Evolutionary conservation across 1,284 basidiomycete species (phyloP).

Genomic region (Lignosus rhinocerotis): DNA sequence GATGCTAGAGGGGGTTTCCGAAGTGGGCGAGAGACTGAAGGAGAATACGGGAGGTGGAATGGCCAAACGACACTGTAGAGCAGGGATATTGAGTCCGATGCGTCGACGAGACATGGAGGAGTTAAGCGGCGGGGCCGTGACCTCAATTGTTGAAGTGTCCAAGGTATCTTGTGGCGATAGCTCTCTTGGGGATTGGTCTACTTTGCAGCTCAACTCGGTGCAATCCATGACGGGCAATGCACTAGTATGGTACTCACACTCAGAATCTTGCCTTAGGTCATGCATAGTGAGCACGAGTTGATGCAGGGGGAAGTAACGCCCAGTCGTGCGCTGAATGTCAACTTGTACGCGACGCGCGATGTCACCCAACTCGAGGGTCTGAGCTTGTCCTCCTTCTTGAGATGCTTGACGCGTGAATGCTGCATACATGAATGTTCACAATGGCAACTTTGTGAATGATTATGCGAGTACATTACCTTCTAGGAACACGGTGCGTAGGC

Average conservation of each 20-base stretch:
- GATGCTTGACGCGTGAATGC: slow-evolving; percentile 5
- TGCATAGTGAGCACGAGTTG: slow-evolving; percentile 17
- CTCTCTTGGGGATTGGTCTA: not conserved
- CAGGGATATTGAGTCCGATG: slow-evolving; percentile 28
- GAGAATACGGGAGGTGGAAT: slow-evolving; percentile 26
- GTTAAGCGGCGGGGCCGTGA: not conserved
- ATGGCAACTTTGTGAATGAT: not conserved
- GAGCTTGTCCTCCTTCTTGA: not conserved
- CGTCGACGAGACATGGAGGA: slow-evolving; percentile 32
- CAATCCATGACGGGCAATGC: not conserved
- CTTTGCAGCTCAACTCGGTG: not conserved
- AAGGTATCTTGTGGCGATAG: slow-evolving; percentile 2
- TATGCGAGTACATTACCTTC: slow-evolving; percentile 4
- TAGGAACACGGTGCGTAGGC: slow-evolving; percentile 10
- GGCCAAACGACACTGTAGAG: slow-evolving; percentile 26
- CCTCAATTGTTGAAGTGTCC: not conserved
- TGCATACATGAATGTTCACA: not conserved
- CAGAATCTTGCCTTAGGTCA: not conserved
- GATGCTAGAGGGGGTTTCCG: slow-evolving; percentile 4
- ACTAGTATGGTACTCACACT: not conserved
- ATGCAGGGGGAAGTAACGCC: slow-evolving; percentile 15
- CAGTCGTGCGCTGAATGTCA: slow-evolving; percentile 12
- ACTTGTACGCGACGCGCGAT: slow-evolving; percentile 20
- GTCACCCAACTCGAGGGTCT: not conserved
- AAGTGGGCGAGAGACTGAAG: not conserved